Base-by-base conservation (phyloP, 2,329 filamentous ascomycete genomes). In the Hypoxylon sp. region DNA sequence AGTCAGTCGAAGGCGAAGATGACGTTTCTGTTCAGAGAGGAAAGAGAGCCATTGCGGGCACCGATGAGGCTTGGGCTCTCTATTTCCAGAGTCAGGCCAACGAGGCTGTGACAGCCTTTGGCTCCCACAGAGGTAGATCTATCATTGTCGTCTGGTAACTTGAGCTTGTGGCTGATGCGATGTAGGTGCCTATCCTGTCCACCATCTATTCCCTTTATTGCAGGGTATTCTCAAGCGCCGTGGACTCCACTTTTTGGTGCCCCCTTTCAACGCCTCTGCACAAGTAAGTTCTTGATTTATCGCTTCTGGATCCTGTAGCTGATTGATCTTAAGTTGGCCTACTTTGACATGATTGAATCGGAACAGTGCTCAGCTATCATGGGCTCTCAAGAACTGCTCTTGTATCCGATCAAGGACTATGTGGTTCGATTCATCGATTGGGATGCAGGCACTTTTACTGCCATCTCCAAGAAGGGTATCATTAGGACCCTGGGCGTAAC, bases 191-290 rank as follows among this genome's bases (percentile, higher is more conserved):
- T 91, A 90, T 72, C 85, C 84, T 57, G 85, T 91, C 41, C 88
- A 92, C 75, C 87, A 90, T 61, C 86, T 97, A 53, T 93, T 91
- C 74, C 89, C 90, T 56, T 86, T 92, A 57, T 85, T 98, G 39
- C 92, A 96, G 79, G 83, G 85, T 29, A 89, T 95, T 59, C 84
- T 98, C 54, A 84, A 86, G 72, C 83, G 89, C 70, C 87, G 90
- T 67, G 84, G 85, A 1, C 82, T 97, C 61, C 87, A 92, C 65
- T 97, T 94, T 75, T 83, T 93, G 50, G 91, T 96, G 46, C 91
- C 95, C 11, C 95, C 95, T 1, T 97, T 93, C 82, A 94, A 91
- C 78, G 93, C 94, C 37, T 90, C 91, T 73, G 92, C 93, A 63
- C 93, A 97, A 88, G 92, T 95, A 80, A 76, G 83, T 77, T 25